Percentiles rank a stretch among this genome's conserved stretches.
Evolutionary conservation across 2,329 filamentous ascomycete species (phyloP).

Genomic region (Apiospora hydei): DNA sequence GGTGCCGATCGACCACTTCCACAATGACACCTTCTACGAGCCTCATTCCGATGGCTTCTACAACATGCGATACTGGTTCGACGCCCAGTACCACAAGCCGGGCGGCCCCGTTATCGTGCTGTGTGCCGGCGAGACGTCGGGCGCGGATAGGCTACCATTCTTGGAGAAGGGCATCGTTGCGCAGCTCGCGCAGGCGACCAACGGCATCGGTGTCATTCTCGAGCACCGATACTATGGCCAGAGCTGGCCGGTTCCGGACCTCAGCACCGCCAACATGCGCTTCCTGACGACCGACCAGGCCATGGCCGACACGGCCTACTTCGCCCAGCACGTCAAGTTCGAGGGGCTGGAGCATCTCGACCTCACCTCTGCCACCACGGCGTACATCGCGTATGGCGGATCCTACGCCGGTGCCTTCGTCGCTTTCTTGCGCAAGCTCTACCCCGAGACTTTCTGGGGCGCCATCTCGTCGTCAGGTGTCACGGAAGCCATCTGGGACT

Average conservation of each 20-base stretch:
- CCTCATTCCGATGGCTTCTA: constrained; percentile 76
- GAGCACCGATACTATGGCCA: constrained; percentile 89
- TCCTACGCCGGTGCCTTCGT: constrained; percentile 84
- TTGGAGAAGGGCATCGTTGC: constrained; percentile 81
- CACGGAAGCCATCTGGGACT: constrained; percentile 78
- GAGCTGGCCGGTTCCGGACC: constrained; percentile 72
- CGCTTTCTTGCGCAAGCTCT: constrained; percentile 77
- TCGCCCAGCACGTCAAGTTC: constrained; percentile 76
- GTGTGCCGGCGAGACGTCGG: constrained; percentile 73
- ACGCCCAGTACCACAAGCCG: constrained; percentile 74
- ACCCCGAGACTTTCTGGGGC: constrained; percentile 81
- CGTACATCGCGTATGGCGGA: constrained; percentile 83
- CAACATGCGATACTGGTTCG: constrained; percentile 82
- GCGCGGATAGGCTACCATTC: constrained; percentile 68
- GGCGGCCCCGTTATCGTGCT: constrained; percentile 86
- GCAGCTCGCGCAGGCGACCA: constrained; percentile 72
- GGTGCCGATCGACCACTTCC: constrained; percentile 80
- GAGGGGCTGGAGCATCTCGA: constrained; percentile 72
- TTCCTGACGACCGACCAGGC: constrained; percentile 87
- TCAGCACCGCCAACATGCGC: constrained; percentile 73
- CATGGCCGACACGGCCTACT: constrained; percentile 81
- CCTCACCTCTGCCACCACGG: constrained; percentile 68
- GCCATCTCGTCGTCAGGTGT: constrained; percentile 84
- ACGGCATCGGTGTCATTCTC: constrained; percentile 79
- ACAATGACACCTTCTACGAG: constrained; percentile 78